Evolutionary conservation across 495 filamentous ascomycete species (phyloP).

Genomic region (Xylaria longipes): DNA sequence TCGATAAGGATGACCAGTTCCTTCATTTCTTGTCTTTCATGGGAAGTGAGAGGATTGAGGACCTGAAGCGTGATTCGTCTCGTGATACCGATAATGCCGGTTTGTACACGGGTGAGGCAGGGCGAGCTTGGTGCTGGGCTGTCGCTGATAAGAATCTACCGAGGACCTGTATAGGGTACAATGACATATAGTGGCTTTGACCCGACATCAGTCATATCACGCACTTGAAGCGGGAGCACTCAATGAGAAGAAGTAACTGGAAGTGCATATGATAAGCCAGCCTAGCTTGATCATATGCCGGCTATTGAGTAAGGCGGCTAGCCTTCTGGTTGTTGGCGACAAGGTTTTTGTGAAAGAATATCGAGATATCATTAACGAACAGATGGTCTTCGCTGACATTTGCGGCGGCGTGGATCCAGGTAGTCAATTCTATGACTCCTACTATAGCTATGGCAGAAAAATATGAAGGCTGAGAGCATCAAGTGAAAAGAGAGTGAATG

Average conservation of each 20-base stretch:
- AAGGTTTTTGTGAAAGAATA: not conserved
- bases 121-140: slow-evolving; percentile 35
- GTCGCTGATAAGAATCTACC: slow-evolving; percentile 19
- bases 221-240: not conserved
- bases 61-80: slow-evolving; percentile 5
- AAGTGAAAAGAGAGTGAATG: not conserved
- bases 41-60: slow-evolving; percentile 25
- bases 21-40: slow-evolving; percentile 34
- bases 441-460: not conserved
- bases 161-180: slow-evolving; percentile 34
- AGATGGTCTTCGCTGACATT: not conserved
- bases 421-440: not conserved
- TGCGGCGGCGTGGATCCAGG: not conserved
- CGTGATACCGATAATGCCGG: slow-evolving; percentile 20
- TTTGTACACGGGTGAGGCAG: slow-evolving; percentile 35
- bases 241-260: too few relatives aligned
- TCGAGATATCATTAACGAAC: not conserved
- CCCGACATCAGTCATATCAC: not conserved
- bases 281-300: not conserved
- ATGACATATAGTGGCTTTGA: slow-evolving; percentile 27
- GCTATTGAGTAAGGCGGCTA: not conserved
- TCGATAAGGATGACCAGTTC: slow-evolving; percentile 25
- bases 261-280: not conserved
- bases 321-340: not conserved
- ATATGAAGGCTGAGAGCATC: not conserved